Base-by-base conservation (phyloP, 2,329 filamentous ascomycete species). In the Sphaerostilbella broomeana region DNA sequence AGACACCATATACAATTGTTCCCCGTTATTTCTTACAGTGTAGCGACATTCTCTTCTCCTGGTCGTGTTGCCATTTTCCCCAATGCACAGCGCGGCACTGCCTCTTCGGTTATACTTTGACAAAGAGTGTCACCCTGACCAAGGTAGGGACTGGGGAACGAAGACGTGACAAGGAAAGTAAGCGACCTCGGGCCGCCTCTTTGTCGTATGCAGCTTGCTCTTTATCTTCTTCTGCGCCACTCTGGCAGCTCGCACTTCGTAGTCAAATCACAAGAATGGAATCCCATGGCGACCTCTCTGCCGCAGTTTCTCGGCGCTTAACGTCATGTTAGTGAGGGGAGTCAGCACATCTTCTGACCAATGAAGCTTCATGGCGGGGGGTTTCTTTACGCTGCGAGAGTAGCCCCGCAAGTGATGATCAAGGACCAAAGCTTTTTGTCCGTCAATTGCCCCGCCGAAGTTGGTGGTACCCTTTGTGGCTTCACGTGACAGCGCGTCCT, bases 31-130 rank as follows among this genome's bases (percentile, higher is more conserved):
- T 61, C 69, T 64, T 52, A 73, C 70, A 73, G 62, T 19, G 68
- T 72, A 31, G 67, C 68, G 38, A 70, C 67, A 43, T 68, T 66
- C 51, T 73, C 70, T 57, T 73, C 70, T 36, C 69, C 70, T 26
- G 62, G 63, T 46, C 60, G 57, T 20, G 62, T 58, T 33, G 69
- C 66, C 70, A 73, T 73, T 10, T 43, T 59, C 34, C 38, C 32
- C n/a, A n/a, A n/a, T n/a, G n/a, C n/a, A n/a, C n/a, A n/a, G n/a
- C n/a, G n/a, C n/a, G n/a, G n/a, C n/a, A n/a, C n/a, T n/a, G n/a
- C n/a, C n/a, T n/a, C n/a, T n/a, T n/a, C n/a, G n/a, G n/a, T n/a
- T n/a, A n/a, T n/a, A n/a, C n/a, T n/a, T n/a, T n/a, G n/a, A n/a
- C n/a, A n/a, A n/a, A n/a, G n/a, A n/a, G 8, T 24, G 33, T 28